A percentile compares a stretch with the other conserved stretches of the same genome.
phyloP scores from a whole-genome alignment of 768 basidiomycete genomes.

The Serendipita sp. region DNA sequence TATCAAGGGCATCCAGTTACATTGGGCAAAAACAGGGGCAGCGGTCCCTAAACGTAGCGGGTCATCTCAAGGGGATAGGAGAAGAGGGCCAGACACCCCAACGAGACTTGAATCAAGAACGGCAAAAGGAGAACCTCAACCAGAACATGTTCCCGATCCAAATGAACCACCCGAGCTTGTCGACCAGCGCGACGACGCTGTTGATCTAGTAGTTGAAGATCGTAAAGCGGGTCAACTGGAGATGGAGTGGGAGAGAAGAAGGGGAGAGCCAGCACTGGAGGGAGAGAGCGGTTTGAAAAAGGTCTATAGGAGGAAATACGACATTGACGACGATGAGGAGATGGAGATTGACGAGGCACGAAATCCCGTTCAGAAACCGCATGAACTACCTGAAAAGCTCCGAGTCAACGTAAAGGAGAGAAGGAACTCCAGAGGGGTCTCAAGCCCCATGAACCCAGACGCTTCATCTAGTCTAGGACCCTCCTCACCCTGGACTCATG shows the following conservation, averaged over 20 bases:
- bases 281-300: neutral
- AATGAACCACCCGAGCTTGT: conserved; percentile 9
- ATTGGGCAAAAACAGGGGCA: neutral
- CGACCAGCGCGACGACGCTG: conserved; percentile 38
- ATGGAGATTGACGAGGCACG: conserved; percentile 3
- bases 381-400: neutral
- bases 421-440: neutral
- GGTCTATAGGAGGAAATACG: neutral
- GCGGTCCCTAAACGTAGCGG: neutral
- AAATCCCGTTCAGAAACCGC: neutral
- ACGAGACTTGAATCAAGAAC: neutral
- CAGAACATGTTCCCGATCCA: conserved; percentile 11
- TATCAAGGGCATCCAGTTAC: neutral
- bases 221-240: conserved; percentile 35
- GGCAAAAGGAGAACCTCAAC: neutral
- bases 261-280: conserved; percentile 36
- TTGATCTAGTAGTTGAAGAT: conserved; percentile 77
- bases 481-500: neutral
- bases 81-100: conserved; percentile 2
- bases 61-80: neutral
- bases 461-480: neutral
- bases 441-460: neutral
- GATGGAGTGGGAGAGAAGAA: conserved; percentile 34
- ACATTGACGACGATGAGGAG: neutral
- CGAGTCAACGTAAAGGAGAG: neutral